Evolutionary conservation across 805 yeast genomes (phyloP).

Genomic region (Scheffersomyces stipitis): DNA sequence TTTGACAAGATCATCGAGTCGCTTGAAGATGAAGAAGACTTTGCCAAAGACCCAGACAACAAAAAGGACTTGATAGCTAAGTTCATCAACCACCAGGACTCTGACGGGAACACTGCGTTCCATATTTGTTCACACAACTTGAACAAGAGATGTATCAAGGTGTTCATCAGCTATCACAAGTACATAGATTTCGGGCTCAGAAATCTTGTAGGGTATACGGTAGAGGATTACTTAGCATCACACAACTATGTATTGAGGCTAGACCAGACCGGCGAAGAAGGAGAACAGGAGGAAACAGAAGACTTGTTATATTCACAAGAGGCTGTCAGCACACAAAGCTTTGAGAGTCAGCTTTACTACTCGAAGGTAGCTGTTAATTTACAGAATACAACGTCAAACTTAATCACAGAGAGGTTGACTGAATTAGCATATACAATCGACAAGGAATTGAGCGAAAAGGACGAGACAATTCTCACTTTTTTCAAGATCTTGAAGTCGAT

Average conservation of each 20-base stretch:
- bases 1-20: constrained; percentile 33
- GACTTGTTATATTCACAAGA: constrained; percentile 2
- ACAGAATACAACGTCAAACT: constrained; percentile 32
- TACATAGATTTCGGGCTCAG: constrained; percentile 23
- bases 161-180: constrained; percentile 23
- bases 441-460: constrained; percentile 37
- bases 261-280: constrained; percentile 8
- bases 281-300: constrained; percentile 1
- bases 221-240: constrained; percentile 28
- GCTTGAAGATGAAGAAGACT: constrained; percentile 21
- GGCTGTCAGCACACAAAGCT: constrained; percentile 22
- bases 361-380: constrained; percentile 35
- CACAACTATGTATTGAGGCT: constrained; percentile 26
- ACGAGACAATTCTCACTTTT: constrained; percentile 28
- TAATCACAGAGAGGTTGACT: constrained; percentile 38
- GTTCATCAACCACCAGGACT: constrained; percentile 83
- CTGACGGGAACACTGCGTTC: constrained; percentile 92
- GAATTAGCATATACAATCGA: constrained; percentile 39
- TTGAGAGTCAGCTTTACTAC: constrained; percentile 37
- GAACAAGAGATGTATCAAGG: constrained; percentile 22
- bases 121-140: constrained; percentile 72
- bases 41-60: constrained; percentile 13
- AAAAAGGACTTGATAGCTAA: constrained; percentile 26
- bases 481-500: constrained; percentile 24
- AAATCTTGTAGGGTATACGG: constrained; percentile 24